These are phyloP conservation scores for Boletus putidus DNA, from an alignment of 1,284 basidiomycete species.

Conservation along the genomic window DNA sequence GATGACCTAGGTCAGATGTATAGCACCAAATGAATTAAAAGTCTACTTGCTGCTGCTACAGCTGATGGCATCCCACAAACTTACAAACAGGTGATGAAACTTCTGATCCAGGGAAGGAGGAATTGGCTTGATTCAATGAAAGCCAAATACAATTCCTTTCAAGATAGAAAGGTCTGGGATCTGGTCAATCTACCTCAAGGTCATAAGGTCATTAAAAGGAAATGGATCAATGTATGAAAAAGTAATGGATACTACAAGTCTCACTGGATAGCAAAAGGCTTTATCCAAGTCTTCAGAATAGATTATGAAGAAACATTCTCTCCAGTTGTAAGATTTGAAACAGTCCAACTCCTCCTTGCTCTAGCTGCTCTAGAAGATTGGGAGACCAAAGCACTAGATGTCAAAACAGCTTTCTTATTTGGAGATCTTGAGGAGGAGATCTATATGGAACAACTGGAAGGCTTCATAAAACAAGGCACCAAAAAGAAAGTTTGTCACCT, in stretches of 20 bases:
- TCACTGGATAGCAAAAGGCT: background rate
- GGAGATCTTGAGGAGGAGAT: constrained; percentile 41
- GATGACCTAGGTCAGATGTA: too few relatives aligned
- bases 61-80: too few relatives aligned
- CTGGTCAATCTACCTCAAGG: background rate
- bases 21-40: too few relatives aligned
- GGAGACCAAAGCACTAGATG: constrained; percentile 45
- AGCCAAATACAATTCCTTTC: background rate
- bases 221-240: background rate
- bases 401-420: constrained; percentile 51
- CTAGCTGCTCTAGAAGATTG: constrained; percentile 36
- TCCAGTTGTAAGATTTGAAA: background rate
- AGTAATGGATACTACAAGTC: background rate
- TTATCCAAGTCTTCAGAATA: background rate
- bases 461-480: constrained; percentile 21
- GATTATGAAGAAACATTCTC: constrained; percentile 4
- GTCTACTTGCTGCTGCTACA: too few relatives aligned
- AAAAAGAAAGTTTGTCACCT: constrained; percentile 31
- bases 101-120: too few relatives aligned
- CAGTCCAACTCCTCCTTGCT: background rate
- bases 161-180: background rate
- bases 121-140: background rate
- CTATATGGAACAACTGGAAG: constrained; percentile 43
- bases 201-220: background rate
- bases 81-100: too few relatives aligned